Evolutionary conservation across 768 basidiomycete genomes (phyloP).

Genomic region (Kwoniella bestiolae): DNA sequence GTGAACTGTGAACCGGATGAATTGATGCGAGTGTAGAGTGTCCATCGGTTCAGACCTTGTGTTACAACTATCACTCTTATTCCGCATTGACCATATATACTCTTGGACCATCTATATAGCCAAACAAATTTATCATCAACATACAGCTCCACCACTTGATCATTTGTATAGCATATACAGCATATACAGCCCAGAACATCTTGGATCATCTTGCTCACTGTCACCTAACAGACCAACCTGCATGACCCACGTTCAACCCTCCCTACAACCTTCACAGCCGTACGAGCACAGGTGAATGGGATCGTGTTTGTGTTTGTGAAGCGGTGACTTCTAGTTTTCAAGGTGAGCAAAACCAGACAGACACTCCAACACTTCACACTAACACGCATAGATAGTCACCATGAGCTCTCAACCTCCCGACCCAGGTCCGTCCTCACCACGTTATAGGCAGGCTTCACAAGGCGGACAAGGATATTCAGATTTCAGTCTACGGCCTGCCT

Average conservation of each 20-base stretch:
- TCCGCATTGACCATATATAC: no score
- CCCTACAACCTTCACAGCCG: background rate
- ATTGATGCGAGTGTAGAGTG: no score
- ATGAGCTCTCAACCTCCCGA: constrained; percentile 13
- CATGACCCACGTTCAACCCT: constrained; percentile 11
- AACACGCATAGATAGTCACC: background rate
- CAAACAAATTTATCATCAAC: no score
- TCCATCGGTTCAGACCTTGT: no score
- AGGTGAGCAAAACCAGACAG: background rate
- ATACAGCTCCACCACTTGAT: no score
- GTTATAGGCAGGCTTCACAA: constrained; percentile 8
- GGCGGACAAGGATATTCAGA: constrained; percentile 12
- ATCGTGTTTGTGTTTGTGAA: background rate
- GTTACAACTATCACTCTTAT: no score
- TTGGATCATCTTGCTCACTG: background rate
- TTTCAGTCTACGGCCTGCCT: constrained; percentile 9
- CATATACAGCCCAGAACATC: background rate
- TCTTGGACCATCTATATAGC: no score
- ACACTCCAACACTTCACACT: background rate
- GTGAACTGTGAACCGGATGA: no score
- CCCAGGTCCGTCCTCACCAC: constrained; percentile 18
- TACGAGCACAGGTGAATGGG: constrained; percentile 2
- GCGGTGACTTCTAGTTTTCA: background rate
- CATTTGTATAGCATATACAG: no score
- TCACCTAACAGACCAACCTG: background rate